These are phyloP conservation scores for Camillea tinctor DNA, from an alignment of 2,329 filamentous ascomycete species.

Conservation along the genomic window DNA sequence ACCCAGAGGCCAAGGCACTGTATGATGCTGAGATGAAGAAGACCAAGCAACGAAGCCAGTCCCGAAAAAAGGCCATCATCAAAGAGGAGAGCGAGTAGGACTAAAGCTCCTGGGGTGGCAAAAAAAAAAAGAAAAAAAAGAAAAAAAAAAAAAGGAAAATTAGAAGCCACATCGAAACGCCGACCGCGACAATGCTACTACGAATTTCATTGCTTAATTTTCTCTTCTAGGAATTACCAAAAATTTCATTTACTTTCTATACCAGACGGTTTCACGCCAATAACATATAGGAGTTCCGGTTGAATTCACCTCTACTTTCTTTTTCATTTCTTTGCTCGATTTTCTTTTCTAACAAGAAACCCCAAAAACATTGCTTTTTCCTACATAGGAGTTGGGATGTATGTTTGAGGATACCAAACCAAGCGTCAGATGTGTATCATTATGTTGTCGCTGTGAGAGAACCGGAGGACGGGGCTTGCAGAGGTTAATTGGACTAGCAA, in stretches of 20 bases:
- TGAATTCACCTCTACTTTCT: neutral
- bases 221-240: neutral
- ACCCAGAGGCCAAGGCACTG: slow-evolving; percentile 25
- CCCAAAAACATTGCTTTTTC: neutral
- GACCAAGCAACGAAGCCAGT: slow-evolving; percentile 24
- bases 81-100: slow-evolving; percentile 14
- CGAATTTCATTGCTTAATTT: neutral
- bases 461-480: neutral
- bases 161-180: too few species aligned
- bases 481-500: neutral
- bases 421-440: neutral
- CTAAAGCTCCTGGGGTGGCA: neutral
- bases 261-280: neutral
- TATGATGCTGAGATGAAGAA: slow-evolving; percentile 23
- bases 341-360: neutral
- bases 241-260: neutral
- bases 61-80: slow-evolving; percentile 16
- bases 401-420: neutral
- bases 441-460: neutral
- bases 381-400: neutral
- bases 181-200: neutral
- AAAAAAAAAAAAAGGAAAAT: too few species aligned
- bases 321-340: neutral
- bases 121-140: neutral
- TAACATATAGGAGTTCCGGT: neutral